A percentile compares a stretch with the other conserved stretches of the same genome.
Conservation (phyloP, 306 rosid genomes). For the Quercus engelmannii region DNA sequence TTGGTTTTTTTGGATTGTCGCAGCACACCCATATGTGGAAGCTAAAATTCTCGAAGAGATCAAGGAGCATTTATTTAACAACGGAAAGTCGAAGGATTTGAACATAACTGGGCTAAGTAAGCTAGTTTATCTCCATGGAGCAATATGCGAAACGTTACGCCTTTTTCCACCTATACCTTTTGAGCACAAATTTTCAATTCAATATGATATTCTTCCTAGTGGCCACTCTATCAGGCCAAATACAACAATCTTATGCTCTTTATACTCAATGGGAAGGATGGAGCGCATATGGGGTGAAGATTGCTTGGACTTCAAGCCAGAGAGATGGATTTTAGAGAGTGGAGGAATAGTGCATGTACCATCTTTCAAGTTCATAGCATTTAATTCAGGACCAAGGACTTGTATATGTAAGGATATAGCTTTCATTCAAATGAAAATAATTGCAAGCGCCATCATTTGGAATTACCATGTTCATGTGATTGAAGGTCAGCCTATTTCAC, state of each 20-base stretch:
- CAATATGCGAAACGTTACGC: conserved; percentile 24
- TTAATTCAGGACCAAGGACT: conserved; percentile 28
- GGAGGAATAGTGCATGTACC: conserved; percentile 16
- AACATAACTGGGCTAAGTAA: not conserved
- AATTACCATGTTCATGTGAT: conserved; percentile 22
- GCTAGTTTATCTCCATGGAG: conserved; percentile 26
- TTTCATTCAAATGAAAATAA: conserved; percentile 24
- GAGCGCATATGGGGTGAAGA: conserved; percentile 29
- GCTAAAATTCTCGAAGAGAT: conserved; percentile 28
- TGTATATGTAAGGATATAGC: conserved; percentile 26
- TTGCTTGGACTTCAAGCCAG: conserved; percentile 34
- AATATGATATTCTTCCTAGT: conserved; percentile 28
- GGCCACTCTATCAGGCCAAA: conserved; percentile 22
- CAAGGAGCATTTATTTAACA: not conserved
- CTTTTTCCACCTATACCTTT: conserved; percentile 30
- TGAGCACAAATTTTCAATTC: not conserved
- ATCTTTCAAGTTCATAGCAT: conserved; percentile 26
- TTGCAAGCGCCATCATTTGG: conserved; percentile 15
- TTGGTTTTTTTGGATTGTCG: conserved; percentile 29
- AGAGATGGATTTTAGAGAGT: conserved; percentile 32
- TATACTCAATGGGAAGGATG: conserved; percentile 39
- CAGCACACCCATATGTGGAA: conserved; percentile 12
- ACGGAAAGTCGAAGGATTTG: not conserved
- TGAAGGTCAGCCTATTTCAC: conserved; percentile 11
- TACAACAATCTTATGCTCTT: not conserved